A percentile compares a stretch with the other conserved stretches of the same genome.
Conservation (phyloP, 192 early-diverging fungal genomes). For the Coemansia sp. region DNA sequence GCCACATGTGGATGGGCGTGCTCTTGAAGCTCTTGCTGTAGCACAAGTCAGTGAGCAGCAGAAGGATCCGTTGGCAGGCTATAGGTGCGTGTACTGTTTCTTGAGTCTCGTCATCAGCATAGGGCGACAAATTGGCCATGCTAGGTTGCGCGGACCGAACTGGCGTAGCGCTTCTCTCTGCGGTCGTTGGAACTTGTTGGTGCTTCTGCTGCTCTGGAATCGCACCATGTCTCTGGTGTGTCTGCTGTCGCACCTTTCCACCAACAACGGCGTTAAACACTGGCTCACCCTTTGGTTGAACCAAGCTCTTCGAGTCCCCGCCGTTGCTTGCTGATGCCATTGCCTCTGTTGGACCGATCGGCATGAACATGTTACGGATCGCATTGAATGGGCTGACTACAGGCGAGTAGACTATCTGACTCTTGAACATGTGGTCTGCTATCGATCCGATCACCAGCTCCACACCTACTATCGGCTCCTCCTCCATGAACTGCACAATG, state of each 20-base stretch:
- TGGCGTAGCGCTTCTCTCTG: slow-evolving; percentile 1
- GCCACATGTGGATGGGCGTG: slow-evolving; percentile 50
- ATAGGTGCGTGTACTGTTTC: slow-evolving; percentile 21
- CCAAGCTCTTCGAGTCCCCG: slow-evolving; percentile 7
- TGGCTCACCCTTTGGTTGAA: slow-evolving; percentile 16
- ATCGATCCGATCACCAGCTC: slow-evolving; percentile 50
- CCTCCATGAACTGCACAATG: slow-evolving; percentile 45
- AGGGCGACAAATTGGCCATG: neutral
- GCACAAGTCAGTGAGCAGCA: slow-evolving; percentile 34
- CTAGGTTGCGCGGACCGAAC: neutral
- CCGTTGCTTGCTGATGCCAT: neutral
- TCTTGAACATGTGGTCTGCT: slow-evolving; percentile 42
- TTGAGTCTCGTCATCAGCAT: neutral
- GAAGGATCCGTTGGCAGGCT: slow-evolving; percentile 34
- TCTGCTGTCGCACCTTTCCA: slow-evolving; percentile 24
- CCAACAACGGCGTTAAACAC: slow-evolving; percentile 49
- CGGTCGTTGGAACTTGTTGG: slow-evolving; percentile 16
- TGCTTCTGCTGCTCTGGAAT: neutral
- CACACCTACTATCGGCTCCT: slow-evolving; percentile 33
- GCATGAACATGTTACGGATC: slow-evolving; percentile 41
- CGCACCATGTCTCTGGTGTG: neutral
- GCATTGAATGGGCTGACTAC: slow-evolving; percentile 35
- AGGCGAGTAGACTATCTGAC: slow-evolving; percentile 32
- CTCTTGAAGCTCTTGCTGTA: slow-evolving; percentile 40
- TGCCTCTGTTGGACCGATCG: neutral